phyloP scores from a whole-genome alignment of 306 rosid species.

The Cucumis melo region DNA sequence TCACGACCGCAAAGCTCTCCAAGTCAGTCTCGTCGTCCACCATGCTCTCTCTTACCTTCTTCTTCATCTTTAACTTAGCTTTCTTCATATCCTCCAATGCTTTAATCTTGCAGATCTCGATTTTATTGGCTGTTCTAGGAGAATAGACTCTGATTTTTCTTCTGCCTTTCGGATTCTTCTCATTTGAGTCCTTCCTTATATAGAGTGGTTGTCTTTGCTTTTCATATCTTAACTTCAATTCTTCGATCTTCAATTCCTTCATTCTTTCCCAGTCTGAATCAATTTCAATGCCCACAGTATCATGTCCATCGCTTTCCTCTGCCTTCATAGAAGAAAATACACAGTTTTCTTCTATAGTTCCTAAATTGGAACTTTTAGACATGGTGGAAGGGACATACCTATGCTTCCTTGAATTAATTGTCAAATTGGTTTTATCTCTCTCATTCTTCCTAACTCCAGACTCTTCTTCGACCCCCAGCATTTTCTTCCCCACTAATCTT shows the following conservation, averaged over 20 bases:
- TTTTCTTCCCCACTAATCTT: slow-evolving; percentile 18
- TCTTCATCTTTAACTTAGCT: slow-evolving; percentile 41
- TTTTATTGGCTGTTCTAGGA: slow-evolving; percentile 53
- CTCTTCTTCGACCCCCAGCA: slow-evolving; percentile 22
- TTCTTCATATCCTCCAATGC: slow-evolving; percentile 58
- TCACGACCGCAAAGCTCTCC: slow-evolving; percentile 74
- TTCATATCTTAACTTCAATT: slow-evolving; percentile 30
- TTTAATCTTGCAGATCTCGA: slow-evolving; percentile 55
- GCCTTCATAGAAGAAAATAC: slow-evolving; percentile 5
- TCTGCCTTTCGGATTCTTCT: slow-evolving; percentile 36
- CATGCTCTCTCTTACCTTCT: slow-evolving; percentile 21
- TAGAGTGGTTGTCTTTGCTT: slow-evolving; percentile 38
- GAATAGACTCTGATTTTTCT: slow-evolving; percentile 41
- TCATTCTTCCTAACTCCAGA: slow-evolving; percentile 23
- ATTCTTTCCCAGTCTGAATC: slow-evolving; percentile 17
- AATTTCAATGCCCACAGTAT: not conserved
- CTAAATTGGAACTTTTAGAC: slow-evolving; percentile 16
- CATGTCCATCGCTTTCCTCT: slow-evolving; percentile 6
- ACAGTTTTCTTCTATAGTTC: slow-evolving; percentile 20
- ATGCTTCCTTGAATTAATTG: slow-evolving; percentile 18
- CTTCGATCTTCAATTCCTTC: slow-evolving; percentile 25
- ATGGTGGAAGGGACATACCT: slow-evolving; percentile 14
- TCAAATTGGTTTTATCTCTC: slow-evolving; percentile 2
- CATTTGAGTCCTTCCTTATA: slow-evolving; percentile 45
- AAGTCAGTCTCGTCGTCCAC: slow-evolving; percentile 12